These are phyloP conservation scores for Collybiopsis luxurians DNA, from an alignment of 768 basidiomycete genomes.

Conservation along the genomic window DNA sequence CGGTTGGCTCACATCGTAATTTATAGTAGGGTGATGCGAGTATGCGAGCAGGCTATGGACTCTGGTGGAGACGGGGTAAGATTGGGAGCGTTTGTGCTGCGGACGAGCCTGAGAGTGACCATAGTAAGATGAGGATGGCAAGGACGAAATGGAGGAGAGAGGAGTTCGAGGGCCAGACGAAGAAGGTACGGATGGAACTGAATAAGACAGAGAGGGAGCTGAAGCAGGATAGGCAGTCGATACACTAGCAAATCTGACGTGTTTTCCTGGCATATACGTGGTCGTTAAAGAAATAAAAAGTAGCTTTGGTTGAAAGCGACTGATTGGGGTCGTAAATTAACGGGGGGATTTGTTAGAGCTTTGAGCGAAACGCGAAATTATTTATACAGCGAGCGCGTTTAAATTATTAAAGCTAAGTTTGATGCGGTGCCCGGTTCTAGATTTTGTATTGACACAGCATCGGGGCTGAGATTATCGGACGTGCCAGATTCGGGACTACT, in stretches of 20 bases:
- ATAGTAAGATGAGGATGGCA: neutral
- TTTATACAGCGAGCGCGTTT: no score
- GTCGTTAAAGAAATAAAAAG: no score
- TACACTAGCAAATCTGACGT: slow-evolving; percentile 5
- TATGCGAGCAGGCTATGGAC: slow-evolving; percentile 22
- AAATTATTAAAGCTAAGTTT: no score
- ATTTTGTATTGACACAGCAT: no score
- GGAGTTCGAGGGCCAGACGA: slow-evolving; percentile 2
- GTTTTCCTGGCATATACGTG: slow-evolving; percentile 6
- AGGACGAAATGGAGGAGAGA: neutral
- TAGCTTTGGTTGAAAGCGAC: no score
- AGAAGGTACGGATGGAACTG: neutral
- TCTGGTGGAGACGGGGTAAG: neutral
- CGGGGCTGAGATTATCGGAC: no score
- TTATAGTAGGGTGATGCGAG: slow-evolving; percentile 27
- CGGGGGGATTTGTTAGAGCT: no score
- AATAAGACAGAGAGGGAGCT: slow-evolving; percentile 5
- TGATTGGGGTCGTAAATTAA: no score
- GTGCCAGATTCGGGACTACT: no score
- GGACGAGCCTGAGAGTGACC: neutral
- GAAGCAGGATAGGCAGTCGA: slow-evolving; percentile 2
- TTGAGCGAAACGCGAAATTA: no score
- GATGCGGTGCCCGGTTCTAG: no score
- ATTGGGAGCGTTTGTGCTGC: slow-evolving; percentile 1
- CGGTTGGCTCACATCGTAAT: slow-evolving; percentile 37